Base-by-base conservation (phyloP, 2,329 filamentous ascomycete species). In the Passalora sequoiae region DNA sequence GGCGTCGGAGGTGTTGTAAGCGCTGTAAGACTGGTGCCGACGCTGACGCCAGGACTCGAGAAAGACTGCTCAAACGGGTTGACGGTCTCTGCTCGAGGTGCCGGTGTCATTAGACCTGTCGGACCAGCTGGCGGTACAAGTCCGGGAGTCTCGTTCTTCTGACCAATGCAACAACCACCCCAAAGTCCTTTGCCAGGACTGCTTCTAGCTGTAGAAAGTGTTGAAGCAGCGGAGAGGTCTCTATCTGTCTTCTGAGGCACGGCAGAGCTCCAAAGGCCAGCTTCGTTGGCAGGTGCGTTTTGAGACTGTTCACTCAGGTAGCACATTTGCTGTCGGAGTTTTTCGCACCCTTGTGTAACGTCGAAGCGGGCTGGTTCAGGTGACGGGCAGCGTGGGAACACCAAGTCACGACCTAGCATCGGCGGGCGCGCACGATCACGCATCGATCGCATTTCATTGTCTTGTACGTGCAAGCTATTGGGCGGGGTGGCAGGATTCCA, bases 341-440 rank as follows among this genome's bases (percentile, higher is more conserved):
- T 54, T 69, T 77, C 62, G 7, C 69, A 72, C 6, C 68, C 65
- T 59, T 88, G 84, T 43, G 86, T 83, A 1, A 85, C 81, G 60
- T 94, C 88, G 58, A 94, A 84, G 58, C 87, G 82, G 12, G 89
- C 94, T 42, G 82, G 78, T 63, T 91, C 83, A 4, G 91, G 91
- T 19, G 89, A 95, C 7, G 77, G 74, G 61, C 88, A 95, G 61
- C 77, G 78, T 24, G 88, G 86, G 62, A 96, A 94, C 19, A 75
- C 72, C 42, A 97, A 76, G 54, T 94, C 85, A 44, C 73, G 70
- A 43, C 91, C 91, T 8, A 95, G 78, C 89, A 97, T 94, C 7
- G 91, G 91, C 29, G 91, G 91, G 30, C 74, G 76, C 19, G 75
- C 75, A 31, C 72, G 70, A 47, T 80, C 81, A 16, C 73, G 73